phyloP scores from a whole-genome alignment of 106 monocot genomes.

The Platanthera zijinensis region DNA sequence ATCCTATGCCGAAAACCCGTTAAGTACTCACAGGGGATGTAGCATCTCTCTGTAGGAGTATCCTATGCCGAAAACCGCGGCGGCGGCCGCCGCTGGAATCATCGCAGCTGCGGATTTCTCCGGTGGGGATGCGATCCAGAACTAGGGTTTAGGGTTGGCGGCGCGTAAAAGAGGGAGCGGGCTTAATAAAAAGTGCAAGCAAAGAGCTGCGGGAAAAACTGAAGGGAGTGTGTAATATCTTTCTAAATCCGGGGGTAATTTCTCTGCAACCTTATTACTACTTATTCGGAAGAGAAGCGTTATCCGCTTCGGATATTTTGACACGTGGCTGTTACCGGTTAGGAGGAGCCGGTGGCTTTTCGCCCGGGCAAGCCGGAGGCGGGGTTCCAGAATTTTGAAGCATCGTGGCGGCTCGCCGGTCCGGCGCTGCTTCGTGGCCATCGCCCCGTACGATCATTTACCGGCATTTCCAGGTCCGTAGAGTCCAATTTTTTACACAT shows the following conservation, averaged over 20 bases:
- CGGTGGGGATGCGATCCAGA: background rate
- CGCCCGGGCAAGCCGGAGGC: background rate
- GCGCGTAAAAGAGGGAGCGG: background rate
- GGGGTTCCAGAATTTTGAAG: no score
- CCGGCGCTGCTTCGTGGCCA: background rate
- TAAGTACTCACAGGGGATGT: background rate
- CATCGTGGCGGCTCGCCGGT: background rate
- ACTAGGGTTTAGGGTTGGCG: slow-evolving; percentile 11
- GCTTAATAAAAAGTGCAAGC: background rate
- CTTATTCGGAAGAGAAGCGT: background rate
- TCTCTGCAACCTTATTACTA: background rate
- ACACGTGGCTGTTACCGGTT: slow-evolving; percentile 1
- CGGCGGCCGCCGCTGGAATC: background rate
- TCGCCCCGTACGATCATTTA: background rate
- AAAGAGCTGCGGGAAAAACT: background rate
- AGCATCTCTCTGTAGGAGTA: slow-evolving; percentile 14
- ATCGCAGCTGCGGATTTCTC: slow-evolving; percentile 8
- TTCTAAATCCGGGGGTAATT: background rate
- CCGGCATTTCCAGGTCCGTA: background rate
- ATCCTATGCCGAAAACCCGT: background rate
- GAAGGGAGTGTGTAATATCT: background rate
- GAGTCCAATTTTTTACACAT: no score
- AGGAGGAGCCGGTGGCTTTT: background rate
- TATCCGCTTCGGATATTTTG: background rate
- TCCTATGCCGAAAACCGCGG: slow-evolving; percentile 6